phyloP scores from a whole-genome alignment of 805 yeast species.

The Soucietia sequanensis region DNA sequence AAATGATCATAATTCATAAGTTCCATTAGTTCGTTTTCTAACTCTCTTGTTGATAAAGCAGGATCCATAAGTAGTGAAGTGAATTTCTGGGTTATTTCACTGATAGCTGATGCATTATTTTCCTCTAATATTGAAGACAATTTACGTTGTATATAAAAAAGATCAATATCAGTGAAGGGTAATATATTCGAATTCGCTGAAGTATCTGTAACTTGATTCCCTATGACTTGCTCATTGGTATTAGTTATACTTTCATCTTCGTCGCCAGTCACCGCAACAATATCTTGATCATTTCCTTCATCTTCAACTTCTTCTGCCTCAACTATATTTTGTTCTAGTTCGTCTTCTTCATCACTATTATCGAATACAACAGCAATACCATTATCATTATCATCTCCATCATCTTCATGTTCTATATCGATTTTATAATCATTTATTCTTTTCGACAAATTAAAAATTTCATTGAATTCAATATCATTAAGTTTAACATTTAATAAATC shows the following conservation, averaged over 20 bases:
- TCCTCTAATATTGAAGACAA: constrained; percentile 32
- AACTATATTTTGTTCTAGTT: constrained; percentile 17
- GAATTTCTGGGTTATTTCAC: constrained; percentile 36
- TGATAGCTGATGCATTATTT: constrained; percentile 42
- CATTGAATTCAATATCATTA: constrained; percentile 44
- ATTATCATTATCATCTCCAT: constrained; percentile 23
- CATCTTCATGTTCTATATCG: constrained; percentile 11
- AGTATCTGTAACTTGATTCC: no score
- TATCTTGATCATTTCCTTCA: constrained; percentile 16
- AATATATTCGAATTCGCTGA: constrained; percentile 3
- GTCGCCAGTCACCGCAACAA: constrained; percentile 13
- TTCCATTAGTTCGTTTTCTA: constrained; percentile 55
- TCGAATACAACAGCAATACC: constrained; percentile 45
- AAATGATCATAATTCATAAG: constrained; percentile 52
- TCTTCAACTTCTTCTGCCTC: constrained; percentile 26
- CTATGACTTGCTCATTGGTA: no score
- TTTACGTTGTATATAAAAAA: constrained; percentile 54
- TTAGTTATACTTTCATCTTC: no score
- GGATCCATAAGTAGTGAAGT: constrained; percentile 38
- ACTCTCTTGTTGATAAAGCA: constrained; percentile 35
- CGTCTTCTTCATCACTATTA: constrained; percentile 35
- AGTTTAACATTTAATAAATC: constrained; percentile 42
- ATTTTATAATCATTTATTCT: constrained; percentile 51
- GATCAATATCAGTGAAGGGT: constrained; percentile 20
- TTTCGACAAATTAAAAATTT: constrained; percentile 42